phyloP scores from a whole-genome alignment of 179 eudicot species.

The Vitellaria paradoxa region DNA sequence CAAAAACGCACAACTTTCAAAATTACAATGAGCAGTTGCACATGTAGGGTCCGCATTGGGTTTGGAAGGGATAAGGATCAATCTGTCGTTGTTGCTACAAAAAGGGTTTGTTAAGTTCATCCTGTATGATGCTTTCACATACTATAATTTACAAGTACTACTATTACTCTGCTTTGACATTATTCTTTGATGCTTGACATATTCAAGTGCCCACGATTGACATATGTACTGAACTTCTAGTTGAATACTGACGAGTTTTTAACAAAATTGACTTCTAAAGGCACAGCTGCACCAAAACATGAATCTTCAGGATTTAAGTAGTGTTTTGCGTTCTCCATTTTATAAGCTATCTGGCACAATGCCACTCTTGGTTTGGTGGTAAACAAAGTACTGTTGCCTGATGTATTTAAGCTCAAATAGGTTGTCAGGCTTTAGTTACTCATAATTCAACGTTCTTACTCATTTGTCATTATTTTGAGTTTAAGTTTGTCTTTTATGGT shows the following conservation, averaged over 20 bases:
- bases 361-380: neutral
- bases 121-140: neutral
- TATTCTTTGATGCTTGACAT: neutral
- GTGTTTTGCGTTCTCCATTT: neutral
- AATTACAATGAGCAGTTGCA: neutral
- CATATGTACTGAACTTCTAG: neutral
- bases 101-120: neutral
- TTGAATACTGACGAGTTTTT: neutral
- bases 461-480: neutral
- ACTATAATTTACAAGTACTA: neutral
- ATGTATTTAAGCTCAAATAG: neutral
- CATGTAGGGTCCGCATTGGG: neutral
- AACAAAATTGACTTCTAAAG: neutral
- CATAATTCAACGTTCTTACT: neutral
- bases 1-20: neutral
- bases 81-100: neutral
- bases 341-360: neutral
- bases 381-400: neutral
- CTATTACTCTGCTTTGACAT: neutral
- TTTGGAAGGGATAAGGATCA: neutral
- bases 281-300: too few relatives aligned
- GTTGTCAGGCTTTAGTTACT: neutral
- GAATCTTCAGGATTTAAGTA: neutral
- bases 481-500: neutral
- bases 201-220: neutral